Evolutionary conservation across 768 basidiomycete genomes (phyloP), one percentile per base, ranked within the genome.

Genomic region (Hemileccinum rubropunctum): DNA sequence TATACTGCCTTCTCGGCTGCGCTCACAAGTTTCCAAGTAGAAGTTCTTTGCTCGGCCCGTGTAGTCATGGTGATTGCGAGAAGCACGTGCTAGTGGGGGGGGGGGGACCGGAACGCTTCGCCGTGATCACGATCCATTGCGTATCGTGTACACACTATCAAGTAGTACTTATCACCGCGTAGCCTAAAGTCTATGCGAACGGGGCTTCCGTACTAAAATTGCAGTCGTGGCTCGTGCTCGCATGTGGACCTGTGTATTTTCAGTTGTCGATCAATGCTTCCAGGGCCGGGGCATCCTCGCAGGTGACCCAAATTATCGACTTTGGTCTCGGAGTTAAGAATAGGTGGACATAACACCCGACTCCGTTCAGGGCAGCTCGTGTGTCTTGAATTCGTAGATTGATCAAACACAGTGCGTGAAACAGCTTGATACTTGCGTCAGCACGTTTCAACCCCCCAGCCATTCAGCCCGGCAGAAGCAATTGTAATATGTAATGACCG

Each of bases 131-230:
- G 28, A 30, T 30, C 27, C 5, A 28, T 4, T 28, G 27, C 9
- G 27, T 28, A 28, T 28, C 27, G 27, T 28, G 5, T 9, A 28
- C 27, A 9, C 23, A 23, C 23, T 23, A 23, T 23, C 23, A n/a
- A n/a, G n/a, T n/a, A n/a, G 23, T 23, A 23, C 33, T n/a, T 36
- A n/a, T 37, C 36, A 15, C 10, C 36, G 45, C 10, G 26, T 20
- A 46, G 36, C 45, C 45, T 46, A 46, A 46, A 46, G 45, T 46
- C 45, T 46, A 46, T 46, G 45, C 27, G 30, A 47, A 32, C 38
- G 20, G 18, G 21, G 28, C 3, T 18, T 38, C 27, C 27, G 36
- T 27, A 46, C 36, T 28, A 37, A 27, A 36, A 37, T 27, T 17
- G 44, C 14, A 23, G 13, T 35, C 8, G 28, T 8, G 9, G 28